Conservation (phyloP, 2,329 filamentous ascomycete species). For the Lasiodiplodia theobromae region DNA sequence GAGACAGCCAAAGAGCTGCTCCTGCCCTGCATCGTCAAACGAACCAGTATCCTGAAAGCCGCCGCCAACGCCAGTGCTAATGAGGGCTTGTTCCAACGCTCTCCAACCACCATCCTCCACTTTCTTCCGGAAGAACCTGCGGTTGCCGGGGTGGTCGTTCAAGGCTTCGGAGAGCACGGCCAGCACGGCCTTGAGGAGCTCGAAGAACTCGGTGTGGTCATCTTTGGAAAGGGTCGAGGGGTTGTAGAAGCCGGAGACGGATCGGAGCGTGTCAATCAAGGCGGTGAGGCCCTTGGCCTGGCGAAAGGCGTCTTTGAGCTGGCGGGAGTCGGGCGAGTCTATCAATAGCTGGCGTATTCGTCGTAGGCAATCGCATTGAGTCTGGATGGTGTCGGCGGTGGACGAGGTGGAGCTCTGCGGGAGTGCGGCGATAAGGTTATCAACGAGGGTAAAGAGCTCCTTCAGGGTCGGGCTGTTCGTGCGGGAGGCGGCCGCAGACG, state of each 20-base stretch:
- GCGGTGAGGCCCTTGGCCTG: constrained; percentile 79
- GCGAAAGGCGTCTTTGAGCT: constrained; percentile 81
- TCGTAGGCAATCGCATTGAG: constrained; percentile 62
- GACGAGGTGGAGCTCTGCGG: constrained; percentile 39
- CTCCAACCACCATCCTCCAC: constrained; percentile 82
- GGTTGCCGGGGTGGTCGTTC: constrained; percentile 82
- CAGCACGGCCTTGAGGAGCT: constrained; percentile 74
- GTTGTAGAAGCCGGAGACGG: constrained; percentile 79
- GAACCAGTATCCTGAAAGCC: constrained; percentile 40
- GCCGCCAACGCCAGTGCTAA: constrained; percentile 64
- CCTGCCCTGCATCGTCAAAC: constrained; percentile 52
- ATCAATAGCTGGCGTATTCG: constrained; percentile 71
- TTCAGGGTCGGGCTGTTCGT: constrained; percentile 46
- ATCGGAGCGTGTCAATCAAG: constrained; percentile 72
- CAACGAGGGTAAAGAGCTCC: constrained; percentile 47
- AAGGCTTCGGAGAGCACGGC: constrained; percentile 78
- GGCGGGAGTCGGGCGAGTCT: constrained; percentile 56
- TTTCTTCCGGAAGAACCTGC: constrained; percentile 80
- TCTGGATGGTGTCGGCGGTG: constrained; percentile 42
- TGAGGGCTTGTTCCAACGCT: constrained; percentile 75
- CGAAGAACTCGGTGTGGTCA: constrained; percentile 71
- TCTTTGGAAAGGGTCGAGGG: constrained; percentile 66
- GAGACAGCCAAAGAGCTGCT: constrained; percentile 84
- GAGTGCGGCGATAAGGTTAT: constrained; percentile 43
- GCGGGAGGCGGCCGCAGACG: constrained; percentile 49